Base-by-base conservation (phyloP, 306 rosid species). In the Trifolium fragiferum region DNA sequence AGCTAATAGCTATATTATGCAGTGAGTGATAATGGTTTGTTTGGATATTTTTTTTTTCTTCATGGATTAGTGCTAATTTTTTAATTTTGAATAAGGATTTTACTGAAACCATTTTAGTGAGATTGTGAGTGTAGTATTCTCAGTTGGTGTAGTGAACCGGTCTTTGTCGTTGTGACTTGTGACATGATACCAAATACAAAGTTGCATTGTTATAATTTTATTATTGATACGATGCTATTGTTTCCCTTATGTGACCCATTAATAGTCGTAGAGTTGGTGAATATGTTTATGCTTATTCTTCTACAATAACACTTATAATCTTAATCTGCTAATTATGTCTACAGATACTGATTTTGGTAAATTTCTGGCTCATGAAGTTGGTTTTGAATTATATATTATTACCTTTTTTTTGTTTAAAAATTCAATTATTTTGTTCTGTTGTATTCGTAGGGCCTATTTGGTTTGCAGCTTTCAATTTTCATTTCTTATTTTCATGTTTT, bases 31-130 rank as follows among this genome's bases (percentile, higher is more conserved):
- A 46, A 18, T 68, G 32, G 25, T 53, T 70, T 76, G 7, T 53
- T 73, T 38, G 9, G 46, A 5, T 69, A 76, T 75, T 68, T 76
- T 75, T 75, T 68, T 76, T 75, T 32, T 25, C n/a, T 47, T 16
- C 68, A 25, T 51, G 33, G 16, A 66, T 65, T 55, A 33, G 60
- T 40, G 55, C 18, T 32, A 23, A 15, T 25, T 41, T 25, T 46
- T 80, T 65, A 15, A 13, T 30, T 60, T 27, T 12, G 9, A 63
- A 63, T 53, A 3, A 11, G 33, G 40, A 49, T 33, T 60, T 66
- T 41, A 12, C 64, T 25, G 37, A 27, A 58, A 58, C 35, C 16
- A 4, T 58, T 13, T 25, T 15, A 18, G 50, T 27, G 27, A 13
- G n/a, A 30, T 23, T 32, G 57, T 27, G 10, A 38, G 18, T 66